Conservation (phyloP, 495 filamentous ascomycete genomes). For the Penicillium longicatenatum region DNA sequence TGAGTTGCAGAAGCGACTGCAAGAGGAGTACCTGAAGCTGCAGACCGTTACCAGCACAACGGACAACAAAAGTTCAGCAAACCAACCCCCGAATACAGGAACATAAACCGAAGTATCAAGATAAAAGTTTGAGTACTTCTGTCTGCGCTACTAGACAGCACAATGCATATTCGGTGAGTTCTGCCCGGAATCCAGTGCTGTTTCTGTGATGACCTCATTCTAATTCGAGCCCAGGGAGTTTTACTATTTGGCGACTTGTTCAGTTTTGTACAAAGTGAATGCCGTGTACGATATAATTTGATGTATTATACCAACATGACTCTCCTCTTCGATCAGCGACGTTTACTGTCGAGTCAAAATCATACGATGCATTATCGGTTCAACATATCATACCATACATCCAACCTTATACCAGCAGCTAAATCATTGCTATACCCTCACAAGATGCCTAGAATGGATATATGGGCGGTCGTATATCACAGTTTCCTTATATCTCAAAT, state of each 20-base stretch:
- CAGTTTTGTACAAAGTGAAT: constrained; percentile 13
- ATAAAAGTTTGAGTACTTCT: constrained; percentile 6
- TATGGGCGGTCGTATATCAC: background rate
- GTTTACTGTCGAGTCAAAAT: background rate
- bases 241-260: constrained; percentile 1
- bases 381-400: background rate
- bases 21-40: constrained; percentile 87
- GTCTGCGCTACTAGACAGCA: background rate
- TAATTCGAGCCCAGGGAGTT: constrained; percentile 8
- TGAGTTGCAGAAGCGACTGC: constrained; percentile 81
- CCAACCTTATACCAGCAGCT: background rate
- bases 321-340: constrained; percentile 7
- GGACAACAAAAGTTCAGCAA: constrained; percentile 22
- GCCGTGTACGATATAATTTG: constrained; percentile 20
- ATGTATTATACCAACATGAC: constrained; percentile 22
- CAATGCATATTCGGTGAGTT: constrained; percentile 13
- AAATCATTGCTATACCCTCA: background rate
- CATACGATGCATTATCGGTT: background rate
- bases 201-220: background rate
- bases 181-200: background rate
- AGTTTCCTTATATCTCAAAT: too few species aligned
- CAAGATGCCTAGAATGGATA: background rate
- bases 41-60: constrained; percentile 61
- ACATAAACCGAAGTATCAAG: constrained; percentile 15
- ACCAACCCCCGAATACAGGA: constrained; percentile 17